Percentiles rank a stretch among this genome's conserved stretches.
Conservation (phyloP, 306 rosid species). For the Fragaria ananassa region DNA sequence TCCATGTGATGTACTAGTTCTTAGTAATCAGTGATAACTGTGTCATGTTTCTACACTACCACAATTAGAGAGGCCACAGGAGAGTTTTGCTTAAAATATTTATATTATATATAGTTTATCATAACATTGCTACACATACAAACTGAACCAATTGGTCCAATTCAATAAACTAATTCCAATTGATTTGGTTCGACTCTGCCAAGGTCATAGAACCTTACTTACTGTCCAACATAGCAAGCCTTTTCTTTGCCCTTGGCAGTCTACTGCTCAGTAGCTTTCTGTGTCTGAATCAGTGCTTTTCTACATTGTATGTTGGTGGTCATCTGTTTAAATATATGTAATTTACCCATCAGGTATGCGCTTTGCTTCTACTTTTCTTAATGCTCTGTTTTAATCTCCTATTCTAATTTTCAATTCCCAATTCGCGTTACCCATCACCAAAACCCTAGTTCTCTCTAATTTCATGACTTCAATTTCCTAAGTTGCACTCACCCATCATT, state of each 20-base stretch:
- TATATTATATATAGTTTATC: no score
- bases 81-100: no score
- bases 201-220: neutral
- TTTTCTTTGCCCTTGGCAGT: slow-evolving; percentile 13
- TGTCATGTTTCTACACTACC: no score
- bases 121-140: no score
- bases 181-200: no score
- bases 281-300: neutral
- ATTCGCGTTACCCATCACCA: neutral
- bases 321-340: no score
- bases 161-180: no score
- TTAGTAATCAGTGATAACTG: no score
- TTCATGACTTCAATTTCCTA: neutral
- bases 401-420: neutral
- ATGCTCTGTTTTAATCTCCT: neutral
- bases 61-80: no score
- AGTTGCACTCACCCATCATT: neutral
- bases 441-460: neutral
- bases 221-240: slow-evolving; percentile 9
- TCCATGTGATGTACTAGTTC: no score
- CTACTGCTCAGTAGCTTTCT: neutral
- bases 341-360: neutral
- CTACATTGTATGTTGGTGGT: neutral
- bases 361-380: neutral
- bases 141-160: no score